Conservation (phyloP, 2,329 filamentous ascomycete species). For the Diaporthe caulivora region DNA sequence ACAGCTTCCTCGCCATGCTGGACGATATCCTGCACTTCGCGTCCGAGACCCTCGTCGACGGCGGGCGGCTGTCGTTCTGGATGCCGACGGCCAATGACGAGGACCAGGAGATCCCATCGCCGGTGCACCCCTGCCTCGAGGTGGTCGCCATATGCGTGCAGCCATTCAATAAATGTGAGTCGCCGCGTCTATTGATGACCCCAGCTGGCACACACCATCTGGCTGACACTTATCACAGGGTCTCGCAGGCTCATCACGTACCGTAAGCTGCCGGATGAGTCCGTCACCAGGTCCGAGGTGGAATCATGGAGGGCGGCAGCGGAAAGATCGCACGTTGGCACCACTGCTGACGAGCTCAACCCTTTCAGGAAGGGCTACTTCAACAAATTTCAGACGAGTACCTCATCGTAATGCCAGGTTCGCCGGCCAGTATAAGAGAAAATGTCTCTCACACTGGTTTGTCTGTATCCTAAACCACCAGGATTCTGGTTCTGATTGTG, state of each 20-base stretch:
- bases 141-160: conserved; percentile 85
- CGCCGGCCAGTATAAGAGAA: background rate
- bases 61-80: conserved; percentile 91
- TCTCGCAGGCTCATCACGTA: conserved; percentile 91
- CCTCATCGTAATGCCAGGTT: conserved; percentile 9
- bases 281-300: conserved; percentile 61
- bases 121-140: conserved; percentile 80
- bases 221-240: conserved; percentile 61
- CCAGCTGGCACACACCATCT: background rate
- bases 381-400: conserved; percentile 61
- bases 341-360: conserved; percentile 70
- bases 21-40: conserved; percentile 91
- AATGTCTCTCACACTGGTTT: background rate
- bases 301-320: conserved; percentile 46
- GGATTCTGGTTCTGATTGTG: background rate
- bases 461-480: conserved; percentile 20
- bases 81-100: conserved; percentile 92
- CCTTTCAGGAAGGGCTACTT: conserved; percentile 72
- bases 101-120: conserved; percentile 80
- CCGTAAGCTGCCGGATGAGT: conserved; percentile 72
- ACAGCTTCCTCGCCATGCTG: conserved; percentile 91
- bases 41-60: conserved; percentile 78
- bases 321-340: conserved; percentile 53
- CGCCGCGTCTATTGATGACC: background rate
- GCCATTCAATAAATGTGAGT: conserved; percentile 84